These are phyloP conservation scores for Leccinellum luteum DNA, from an alignment of 768 basidiomycete species.

Conservation along the genomic window DNA sequence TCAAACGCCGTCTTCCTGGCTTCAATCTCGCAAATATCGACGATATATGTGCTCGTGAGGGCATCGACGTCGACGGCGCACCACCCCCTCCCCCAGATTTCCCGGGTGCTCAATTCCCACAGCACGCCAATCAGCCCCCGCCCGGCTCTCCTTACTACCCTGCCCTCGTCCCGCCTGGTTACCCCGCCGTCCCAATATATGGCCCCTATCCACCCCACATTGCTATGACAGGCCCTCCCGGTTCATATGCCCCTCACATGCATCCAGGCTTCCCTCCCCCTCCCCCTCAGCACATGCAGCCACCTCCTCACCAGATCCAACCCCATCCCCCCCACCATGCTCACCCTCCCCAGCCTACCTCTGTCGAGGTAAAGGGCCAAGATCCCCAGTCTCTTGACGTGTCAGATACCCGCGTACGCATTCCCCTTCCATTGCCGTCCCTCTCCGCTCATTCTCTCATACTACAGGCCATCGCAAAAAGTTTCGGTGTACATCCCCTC, in stretches of 20 bases:
- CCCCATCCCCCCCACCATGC: constrained; percentile 25
- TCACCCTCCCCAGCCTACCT: constrained; percentile 14
- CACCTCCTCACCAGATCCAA: constrained; percentile 37
- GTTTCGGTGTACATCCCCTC: constrained; percentile 71
- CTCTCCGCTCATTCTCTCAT: constrained; percentile 9
- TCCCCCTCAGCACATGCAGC: constrained; percentile 36
- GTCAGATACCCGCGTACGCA: constrained; percentile 58
- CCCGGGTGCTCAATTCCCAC: constrained; percentile 36
- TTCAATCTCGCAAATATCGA: constrained; percentile 70
- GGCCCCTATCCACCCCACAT: constrained; percentile 43
- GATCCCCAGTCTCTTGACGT: constrained; percentile 81
- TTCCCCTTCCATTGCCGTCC: not conserved
- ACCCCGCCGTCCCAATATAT: constrained; percentile 42
- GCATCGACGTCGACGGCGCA: constrained; percentile 48
- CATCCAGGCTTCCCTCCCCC: constrained; percentile 62
- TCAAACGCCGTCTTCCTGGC: constrained; percentile 68
- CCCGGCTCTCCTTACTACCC: constrained; percentile 33
- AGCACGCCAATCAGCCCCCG: constrained; percentile 23
- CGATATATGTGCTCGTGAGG: constrained; percentile 60
- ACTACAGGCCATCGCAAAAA: constrained; percentile 64
- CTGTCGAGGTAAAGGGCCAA: constrained; percentile 59
- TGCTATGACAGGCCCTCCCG: constrained; percentile 38
- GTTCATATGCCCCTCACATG: constrained; percentile 53
- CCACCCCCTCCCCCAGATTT: constrained; percentile 29
- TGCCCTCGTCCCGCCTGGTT: constrained; percentile 42